Evolutionary conservation across 768 basidiomycete species (phyloP).

Genomic region (Steccherinum ochraceum): DNA sequence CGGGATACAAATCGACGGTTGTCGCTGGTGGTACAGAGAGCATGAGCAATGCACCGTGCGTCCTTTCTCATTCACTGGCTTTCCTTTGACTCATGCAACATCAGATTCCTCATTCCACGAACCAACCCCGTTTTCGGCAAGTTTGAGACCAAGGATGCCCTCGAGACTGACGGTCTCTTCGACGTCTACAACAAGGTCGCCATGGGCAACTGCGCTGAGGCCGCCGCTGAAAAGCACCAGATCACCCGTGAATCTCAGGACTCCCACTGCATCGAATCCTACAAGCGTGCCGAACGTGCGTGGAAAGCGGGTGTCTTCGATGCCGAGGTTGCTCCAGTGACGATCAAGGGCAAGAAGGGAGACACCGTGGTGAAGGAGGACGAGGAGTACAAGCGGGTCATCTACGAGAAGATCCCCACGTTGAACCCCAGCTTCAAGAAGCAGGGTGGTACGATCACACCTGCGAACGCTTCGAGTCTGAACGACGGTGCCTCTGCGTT

Average conservation of each 20-base stretch:
- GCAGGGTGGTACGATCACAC: constrained; percentile 84
- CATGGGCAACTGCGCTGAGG: constrained; percentile 97
- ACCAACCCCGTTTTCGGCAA: constrained; percentile 84
- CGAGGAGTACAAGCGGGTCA: constrained; percentile 96
- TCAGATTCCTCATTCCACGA: constrained; percentile 76
- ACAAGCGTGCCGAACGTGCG: constrained; percentile 86
- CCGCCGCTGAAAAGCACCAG: constrained; percentile 69
- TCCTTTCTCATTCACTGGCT: constrained; percentile 17
- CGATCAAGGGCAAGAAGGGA: constrained; percentile 91
- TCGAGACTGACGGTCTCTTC: constrained; percentile 90
- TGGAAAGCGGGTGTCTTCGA: constrained; percentile 85
- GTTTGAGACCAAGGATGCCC: constrained; percentile 79
- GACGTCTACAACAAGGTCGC: constrained; percentile 97
- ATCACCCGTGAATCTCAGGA: constrained; percentile 89
- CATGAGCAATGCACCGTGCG: constrained; percentile 98
- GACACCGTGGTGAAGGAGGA: constrained; percentile 88
- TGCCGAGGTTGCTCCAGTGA: constrained; percentile 84
- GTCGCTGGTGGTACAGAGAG: constrained; percentile 98
- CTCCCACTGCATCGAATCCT: constrained; percentile 89
- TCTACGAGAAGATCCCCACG: constrained; percentile 88
- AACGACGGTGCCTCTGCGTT: constrained; percentile 97
- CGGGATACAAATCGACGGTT: constrained; percentile 80
- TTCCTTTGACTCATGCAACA: constrained; percentile 6
- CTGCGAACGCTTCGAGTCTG: constrained; percentile 92
- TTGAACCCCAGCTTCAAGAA: constrained; percentile 87